phyloP scores from a whole-genome alignment of 2,329 filamentous ascomycete genomes.

The Fusarium sp. region DNA sequence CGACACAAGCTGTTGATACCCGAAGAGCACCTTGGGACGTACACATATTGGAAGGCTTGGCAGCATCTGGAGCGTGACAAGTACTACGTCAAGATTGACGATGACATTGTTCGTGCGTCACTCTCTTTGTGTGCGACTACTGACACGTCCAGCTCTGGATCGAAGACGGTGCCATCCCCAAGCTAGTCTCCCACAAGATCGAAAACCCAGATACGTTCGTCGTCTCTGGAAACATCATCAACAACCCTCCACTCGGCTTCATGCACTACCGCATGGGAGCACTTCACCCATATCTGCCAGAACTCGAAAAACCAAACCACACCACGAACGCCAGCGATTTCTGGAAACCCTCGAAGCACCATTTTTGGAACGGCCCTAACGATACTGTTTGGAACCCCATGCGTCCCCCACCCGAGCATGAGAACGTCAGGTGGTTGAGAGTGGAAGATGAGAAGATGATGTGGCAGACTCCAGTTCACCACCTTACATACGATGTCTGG shows the following conservation, averaged over 20 bases:
- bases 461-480: conserved; percentile 19
- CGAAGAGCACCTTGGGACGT: conserved; percentile 11
- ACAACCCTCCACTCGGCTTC: conserved; percentile 35
- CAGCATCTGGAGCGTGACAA: conserved; percentile 31
- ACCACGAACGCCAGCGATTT: conserved; percentile 13
- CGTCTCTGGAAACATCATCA: conserved; percentile 35
- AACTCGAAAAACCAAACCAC: not conserved
- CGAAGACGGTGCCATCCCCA: conserved; percentile 30
- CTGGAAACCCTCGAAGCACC: conserved; percentile 29
- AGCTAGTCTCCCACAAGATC: conserved; percentile 25
- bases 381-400: conserved; percentile 16
- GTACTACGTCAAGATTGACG: conserved; percentile 40
- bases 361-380: conserved; percentile 22
- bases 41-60: conserved; percentile 35
- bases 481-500: conserved; percentile 33
- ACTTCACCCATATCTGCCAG: conserved; percentile 32
- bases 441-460: conserved; percentile 17
- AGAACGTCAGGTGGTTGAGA: conserved; percentile 25
- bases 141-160: conserved; percentile 31
- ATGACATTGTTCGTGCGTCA: conserved; percentile 14
- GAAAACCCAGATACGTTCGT: conserved; percentile 25
- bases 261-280: conserved; percentile 36
- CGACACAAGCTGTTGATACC: conserved; percentile 29
- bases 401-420: not conserved
- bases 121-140: not conserved